Evolutionary conservation across 2,329 filamentous ascomycete species (phyloP), one percentile per base, ranked within the genome.

Genomic region (Aspergillus ruber): DNA sequence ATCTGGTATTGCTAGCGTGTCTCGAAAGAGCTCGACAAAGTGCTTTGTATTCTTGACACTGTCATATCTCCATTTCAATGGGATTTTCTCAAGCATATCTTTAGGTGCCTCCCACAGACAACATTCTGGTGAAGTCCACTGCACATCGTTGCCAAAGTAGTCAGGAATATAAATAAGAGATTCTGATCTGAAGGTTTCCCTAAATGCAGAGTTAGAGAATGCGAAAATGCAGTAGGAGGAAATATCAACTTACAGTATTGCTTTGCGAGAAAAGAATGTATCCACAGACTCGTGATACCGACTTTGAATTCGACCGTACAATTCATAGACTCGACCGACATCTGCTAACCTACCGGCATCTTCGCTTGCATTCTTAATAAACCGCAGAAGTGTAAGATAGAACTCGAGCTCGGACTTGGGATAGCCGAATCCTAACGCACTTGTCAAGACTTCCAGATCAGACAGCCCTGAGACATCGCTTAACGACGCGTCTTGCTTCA

Each of bases 331-430:
- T 17, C 44, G 41, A 13, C 15, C 36, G 15, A 18, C 13, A 12
- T 49, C 44, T 13, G 9, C 13, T 20, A 39, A 10, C n/a, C n/a
- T 21, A 17, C 18, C 7, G 21, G 23, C 12, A 7, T 29, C 36
- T 12, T 23, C 3, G 17, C 40, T 43, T 4, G 27, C 44, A 33
- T 35, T 21, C 13, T 23, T 18, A 25, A 49, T 32, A 12, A 42
- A 51, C 1, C 17, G 9, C 27, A 48, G 18, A 25, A 45, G 25
- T 18, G 20, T 27, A 3, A 51, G 40, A 15, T 48, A 48, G 21
- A 51, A 46, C 7, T 49, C 25, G 8, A 46, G 15, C 3, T 51
- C 46, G 2, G 49, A 47, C 21, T 49, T 18, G 1, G 49, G 49
- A 40, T 39, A 44, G 2, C 49, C 49, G 25, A 51, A 51, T 4